Base-by-base conservation (phyloP, 805 yeast genomes). In the Starmerella sp. region DNA sequence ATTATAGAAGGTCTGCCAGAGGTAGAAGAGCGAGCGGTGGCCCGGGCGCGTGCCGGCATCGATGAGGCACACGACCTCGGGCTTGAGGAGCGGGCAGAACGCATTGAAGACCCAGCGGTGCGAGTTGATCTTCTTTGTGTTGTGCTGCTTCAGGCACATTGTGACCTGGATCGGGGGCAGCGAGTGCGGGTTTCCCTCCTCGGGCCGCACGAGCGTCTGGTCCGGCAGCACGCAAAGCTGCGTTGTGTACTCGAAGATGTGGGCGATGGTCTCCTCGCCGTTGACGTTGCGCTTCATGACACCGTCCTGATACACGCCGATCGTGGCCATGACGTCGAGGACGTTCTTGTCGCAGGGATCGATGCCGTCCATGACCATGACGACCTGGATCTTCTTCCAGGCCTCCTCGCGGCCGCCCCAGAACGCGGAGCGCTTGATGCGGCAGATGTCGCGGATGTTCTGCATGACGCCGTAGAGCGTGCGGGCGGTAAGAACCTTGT, bases 61-160 rank as follows among this genome's bases (percentile, higher is more conserved):
- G 30, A 81, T 69, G 45, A 81, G 71, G 14, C 80, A 69, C 17
- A 79, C 81, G 17, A 80, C 73, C 52, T 77, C 78, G 3, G 86
- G 86, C 51, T 79, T 71, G 55, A 81, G 71, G 22, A 78, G 75
- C 58, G 75, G 77, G 47, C 82, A 77, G 54, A 81, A 72, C 1
- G 83, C 85, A 64, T 81, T 81, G 71, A 81, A 81, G 62, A 83
- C 77, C 86, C 86, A 81, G 58, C 86, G 70, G 65, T 81, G 86
- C 30, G 83, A 78, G 66, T 81, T 81, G 66, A 81, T 81, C 60
- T 81, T 81, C 67, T 81, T 80, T 30, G 83, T 75, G 67, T 81
- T 81, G 58, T 76, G 70, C 66, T 81, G 85, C 67, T 81, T 81
- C 60, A 81, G 69, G 55, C 84, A 80, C 60, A 81, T 76, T 43